A percentile compares a stretch with the other conserved stretches of the same genome.
These are phyloP conservation scores for Candida maltosa DNA, from an alignment of 805 yeast species.

Conservation along the genomic window DNA sequence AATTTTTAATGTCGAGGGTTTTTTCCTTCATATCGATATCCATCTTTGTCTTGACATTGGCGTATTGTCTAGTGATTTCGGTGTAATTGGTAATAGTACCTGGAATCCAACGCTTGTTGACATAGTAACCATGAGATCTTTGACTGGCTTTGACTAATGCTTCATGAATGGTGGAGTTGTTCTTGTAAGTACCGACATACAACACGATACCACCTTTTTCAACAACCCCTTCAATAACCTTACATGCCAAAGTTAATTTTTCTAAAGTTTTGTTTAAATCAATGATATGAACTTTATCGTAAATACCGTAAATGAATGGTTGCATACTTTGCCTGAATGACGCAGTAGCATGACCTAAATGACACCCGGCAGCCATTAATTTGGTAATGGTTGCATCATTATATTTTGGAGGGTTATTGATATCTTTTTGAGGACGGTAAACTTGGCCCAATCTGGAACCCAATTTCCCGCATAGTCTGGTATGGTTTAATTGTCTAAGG, in stretches of 20 bases:
- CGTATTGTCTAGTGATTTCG: conserved; percentile 57
- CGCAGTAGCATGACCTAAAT: conserved; percentile 85
- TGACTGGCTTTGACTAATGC: conserved; percentile 77
- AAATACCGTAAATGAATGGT: conserved; percentile 82
- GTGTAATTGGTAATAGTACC: conserved; percentile 88
- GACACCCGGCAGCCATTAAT: conserved; percentile 89
- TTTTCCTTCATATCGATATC: conserved; percentile 75
- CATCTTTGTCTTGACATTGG: conserved; percentile 24
- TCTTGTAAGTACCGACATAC: conserved; percentile 80
- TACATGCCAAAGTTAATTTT: conserved; percentile 76
- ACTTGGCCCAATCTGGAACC: conserved; percentile 67
- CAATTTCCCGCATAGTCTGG: conserved; percentile 47
- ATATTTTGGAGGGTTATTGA: conserved; percentile 54
- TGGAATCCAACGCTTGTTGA: conserved; percentile 86
- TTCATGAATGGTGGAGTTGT: conserved; percentile 49
- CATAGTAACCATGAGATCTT: conserved; percentile 76
- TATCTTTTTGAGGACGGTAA: conserved; percentile 67
- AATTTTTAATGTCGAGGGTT: conserved; percentile 60
- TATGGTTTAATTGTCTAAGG: conserved; percentile 67
- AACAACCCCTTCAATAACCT: conserved; percentile 79
- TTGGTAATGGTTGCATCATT: conserved; percentile 63
- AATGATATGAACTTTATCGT: conserved; percentile 87
- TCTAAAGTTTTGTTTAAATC: conserved; percentile 82
- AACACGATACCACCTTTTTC: conserved; percentile 81
- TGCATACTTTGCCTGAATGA: conserved; percentile 79